Evolutionary conservation across 2,329 filamentous ascomycete species (phyloP).

Genomic region (Scedosporium aurantiacum): DNA sequence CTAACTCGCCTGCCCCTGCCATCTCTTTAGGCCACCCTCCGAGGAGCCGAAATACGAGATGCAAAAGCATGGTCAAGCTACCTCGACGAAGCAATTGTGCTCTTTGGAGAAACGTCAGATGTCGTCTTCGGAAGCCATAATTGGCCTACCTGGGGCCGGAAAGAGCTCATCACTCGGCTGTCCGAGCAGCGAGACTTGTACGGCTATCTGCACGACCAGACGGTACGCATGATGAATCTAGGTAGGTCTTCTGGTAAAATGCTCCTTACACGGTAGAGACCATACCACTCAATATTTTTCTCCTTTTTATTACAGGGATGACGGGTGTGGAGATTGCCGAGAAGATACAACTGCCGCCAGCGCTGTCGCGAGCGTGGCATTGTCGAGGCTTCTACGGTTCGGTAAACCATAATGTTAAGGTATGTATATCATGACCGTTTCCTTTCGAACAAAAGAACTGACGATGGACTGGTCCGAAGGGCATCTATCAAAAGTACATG

Average conservation of each 20-base stretch:
- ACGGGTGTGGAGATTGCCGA: slow-evolving; percentile 29
- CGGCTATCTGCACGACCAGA: slow-evolving; percentile 27
- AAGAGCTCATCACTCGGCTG: slow-evolving; percentile 16
- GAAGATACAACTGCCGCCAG: slow-evolving; percentile 19
- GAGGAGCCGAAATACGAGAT: slow-evolving; percentile 29
- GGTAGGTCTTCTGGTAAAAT: slow-evolving; percentile 11
- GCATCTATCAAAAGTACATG: slow-evolving; percentile 13
- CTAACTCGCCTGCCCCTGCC: not conserved
- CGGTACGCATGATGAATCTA: slow-evolving; percentile 24
- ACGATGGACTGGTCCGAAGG: too few species aligned
- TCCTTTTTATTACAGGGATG: slow-evolving; percentile 1
- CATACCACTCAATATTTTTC: not conserved
- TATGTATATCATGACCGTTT: slow-evolving; percentile 5
- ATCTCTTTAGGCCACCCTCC: slow-evolving; percentile 18
- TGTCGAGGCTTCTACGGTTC: slow-evolving; percentile 24
- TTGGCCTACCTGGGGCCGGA: slow-evolving; percentile 29
- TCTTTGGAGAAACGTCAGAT: slow-evolving; percentile 20
- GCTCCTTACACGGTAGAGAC: not conserved
- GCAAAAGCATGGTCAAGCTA: slow-evolving; percentile 27
- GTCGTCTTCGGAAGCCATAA: slow-evolving; percentile 26
- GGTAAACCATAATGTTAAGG: slow-evolving; percentile 26
- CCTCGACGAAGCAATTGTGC: slow-evolving; percentile 22
- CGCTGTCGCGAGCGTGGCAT: slow-evolving; percentile 18
- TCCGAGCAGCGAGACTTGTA: slow-evolving; percentile 26
- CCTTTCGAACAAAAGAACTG: too few species aligned